A percentile compares a stretch with the other conserved stretches of the same genome.
Conservation (phyloP, 2,329 filamentous ascomycete species). For the Fusarium sp. region DNA sequence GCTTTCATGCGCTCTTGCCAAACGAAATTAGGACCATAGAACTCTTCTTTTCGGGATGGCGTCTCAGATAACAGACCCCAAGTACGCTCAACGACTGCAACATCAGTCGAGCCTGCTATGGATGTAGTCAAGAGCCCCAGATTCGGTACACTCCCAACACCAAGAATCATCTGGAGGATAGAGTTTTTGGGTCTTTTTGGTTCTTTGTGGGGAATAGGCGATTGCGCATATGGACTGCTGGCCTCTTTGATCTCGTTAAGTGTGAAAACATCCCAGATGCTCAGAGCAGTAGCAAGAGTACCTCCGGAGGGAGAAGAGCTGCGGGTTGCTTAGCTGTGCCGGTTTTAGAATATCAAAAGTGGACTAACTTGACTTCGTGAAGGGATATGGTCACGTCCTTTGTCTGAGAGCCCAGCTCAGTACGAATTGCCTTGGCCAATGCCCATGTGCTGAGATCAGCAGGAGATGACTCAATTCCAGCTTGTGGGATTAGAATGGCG, state of each 20-base stretch:
- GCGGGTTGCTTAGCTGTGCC: constrained; percentile 13
- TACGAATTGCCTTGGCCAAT: constrained; percentile 62
- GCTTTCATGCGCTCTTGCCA: constrained; percentile 66
- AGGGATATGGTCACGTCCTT: constrained; percentile 65
- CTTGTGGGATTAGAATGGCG: constrained; percentile 70
- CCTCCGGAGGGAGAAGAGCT: constrained; percentile 67
- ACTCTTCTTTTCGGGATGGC: constrained; percentile 56
- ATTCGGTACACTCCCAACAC: constrained; percentile 60
- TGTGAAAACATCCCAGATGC: constrained; percentile 64
- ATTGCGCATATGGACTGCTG: constrained; percentile 65
- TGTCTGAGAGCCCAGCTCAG: constrained; percentile 60
- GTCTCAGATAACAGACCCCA: constrained; percentile 69
- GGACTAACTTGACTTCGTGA: constrained; percentile 54
- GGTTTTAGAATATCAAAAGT: neutral
- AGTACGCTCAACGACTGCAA: constrained; percentile 66
- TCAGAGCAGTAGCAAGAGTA: constrained; percentile 74
- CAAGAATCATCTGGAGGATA: constrained; percentile 60
- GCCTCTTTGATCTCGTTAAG: constrained; percentile 60
- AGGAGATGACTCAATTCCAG: constrained; percentile 71
- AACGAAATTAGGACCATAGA: constrained; percentile 71
- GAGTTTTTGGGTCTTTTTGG: constrained; percentile 43
- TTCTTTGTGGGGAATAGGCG: constrained; percentile 62
- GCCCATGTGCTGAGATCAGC: constrained; percentile 68
- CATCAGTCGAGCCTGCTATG: constrained; percentile 61
- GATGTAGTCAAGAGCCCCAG: constrained; percentile 68